Evolutionary conservation across 768 basidiomycete species (phyloP).

Genomic region (Tricholomella constricta): DNA sequence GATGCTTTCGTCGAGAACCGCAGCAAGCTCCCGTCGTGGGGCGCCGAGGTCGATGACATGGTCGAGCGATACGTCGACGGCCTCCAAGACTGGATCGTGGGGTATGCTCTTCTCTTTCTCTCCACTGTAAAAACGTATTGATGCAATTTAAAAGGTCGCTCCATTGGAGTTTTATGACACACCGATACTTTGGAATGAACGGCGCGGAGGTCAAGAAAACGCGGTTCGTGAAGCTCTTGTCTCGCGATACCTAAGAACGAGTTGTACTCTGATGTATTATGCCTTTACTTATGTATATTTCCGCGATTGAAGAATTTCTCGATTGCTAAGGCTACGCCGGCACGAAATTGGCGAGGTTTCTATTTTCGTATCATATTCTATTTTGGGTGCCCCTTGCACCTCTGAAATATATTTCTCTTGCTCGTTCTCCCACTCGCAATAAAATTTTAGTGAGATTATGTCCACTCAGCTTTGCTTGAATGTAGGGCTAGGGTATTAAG

Average conservation of each 20-base stretch:
- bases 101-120: conserved; percentile 33
- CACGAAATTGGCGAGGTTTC: too few species aligned
- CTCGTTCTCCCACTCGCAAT: too few species aligned
- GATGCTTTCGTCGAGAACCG: conserved; percentile 52
- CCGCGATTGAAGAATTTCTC: conserved; percentile 2
- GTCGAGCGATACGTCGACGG: conserved; percentile 61
- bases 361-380: too few species aligned
- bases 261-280: not conserved
- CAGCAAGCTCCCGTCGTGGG: conserved; percentile 60
- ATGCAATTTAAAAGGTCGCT: conserved; percentile 40
- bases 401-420: too few species aligned
- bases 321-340: too few species aligned
- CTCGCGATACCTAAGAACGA: conserved; percentile 19
- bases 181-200: conserved; percentile 66
- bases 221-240: conserved; percentile 53
- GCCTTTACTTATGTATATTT: not conserved
- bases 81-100: conserved; percentile 73
- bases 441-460: too few species aligned
- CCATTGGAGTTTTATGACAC: conserved; percentile 73
- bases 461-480: too few species aligned
- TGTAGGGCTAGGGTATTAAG: too few species aligned
- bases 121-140: not conserved
- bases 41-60: conserved; percentile 56
- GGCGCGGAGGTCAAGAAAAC: conserved; percentile 57
- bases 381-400: too few species aligned